Base-by-base conservation (phyloP, 2,329 filamentous ascomycete genomes). In the Decorospora gaudefroyi region DNA sequence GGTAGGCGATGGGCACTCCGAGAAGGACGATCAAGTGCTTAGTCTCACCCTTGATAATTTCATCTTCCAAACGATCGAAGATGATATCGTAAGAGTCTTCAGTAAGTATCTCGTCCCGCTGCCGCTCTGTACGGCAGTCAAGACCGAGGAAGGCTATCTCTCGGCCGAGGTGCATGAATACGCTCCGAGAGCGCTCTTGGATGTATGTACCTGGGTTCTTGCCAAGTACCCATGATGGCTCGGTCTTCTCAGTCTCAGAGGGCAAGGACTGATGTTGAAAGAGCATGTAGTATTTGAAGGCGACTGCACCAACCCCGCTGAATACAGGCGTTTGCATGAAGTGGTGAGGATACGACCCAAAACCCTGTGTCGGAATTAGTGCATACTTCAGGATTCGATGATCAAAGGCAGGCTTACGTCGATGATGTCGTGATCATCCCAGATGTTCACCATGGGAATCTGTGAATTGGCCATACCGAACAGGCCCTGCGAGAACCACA, bases 371-470 rank as follows among this genome's bases (percentile, higher is more conserved):
- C 12, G n/a, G n/a, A 4, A 28, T 68, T 50, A 67, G 59, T 26
- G 30, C 5, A 18, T 13, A 3, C 17, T 19, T 16, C 2, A 6
- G 16, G 9, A 90, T 84, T 96, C 66, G 87, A n/a, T n/a, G n/a
- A 56, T 18, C 7, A 3, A 27, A 17, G 19, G 26, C 13, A 35
- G 21, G 62, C 68, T 63, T 58, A 71, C 69, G 48, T 78, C 76
- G 19, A 78, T 78, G 42, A 78, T 78, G 50, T 78, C 77, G 66
- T 97, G 93, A 60, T 97, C 93, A 69, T 97, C 92, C 78, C 88
- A 96, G 69, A 99, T 91, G 68, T 99, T 99, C 61, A 99, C 83
- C 91, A 96, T 97, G 6, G 93, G 91, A 31, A 99, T 97, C 67
- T 97, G 92, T 2, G 88, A 87, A 59, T 86, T 91, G 4, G 92